Evolutionary conservation across 257 asterid genomes (phyloP), one percentile per base, ranked within the genome.

Genomic region (Striga asiatica): DNA sequence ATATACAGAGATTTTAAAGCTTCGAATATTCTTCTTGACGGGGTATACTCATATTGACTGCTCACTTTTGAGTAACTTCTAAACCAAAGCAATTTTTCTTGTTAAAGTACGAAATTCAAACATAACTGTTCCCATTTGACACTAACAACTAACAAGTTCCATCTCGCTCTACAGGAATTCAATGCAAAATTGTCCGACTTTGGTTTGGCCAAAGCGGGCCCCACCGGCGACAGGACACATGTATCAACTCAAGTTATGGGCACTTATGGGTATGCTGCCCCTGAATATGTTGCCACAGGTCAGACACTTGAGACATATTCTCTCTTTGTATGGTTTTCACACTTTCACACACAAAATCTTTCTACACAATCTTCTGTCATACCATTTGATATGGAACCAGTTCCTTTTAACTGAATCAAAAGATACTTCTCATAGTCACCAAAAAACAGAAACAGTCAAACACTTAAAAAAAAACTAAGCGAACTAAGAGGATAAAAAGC

Each of bases 281-380:
- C 98, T 2, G 98, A 91, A 69, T 91, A 91, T 48, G 95, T 91
- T 0, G 92, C 95, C 60, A 87, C 95, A 73, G 98, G 96, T 89
- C 23, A 42, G 22, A 35, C 39, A 48, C 8, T 29, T 19, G 1
- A 11, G 27, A 55, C 43, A 11, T 17, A 7, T 16, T 1, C n/a
- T n/a, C n/a, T n/a, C n/a, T n/a, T n/a, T n/a, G n/a, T n/a, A n/a
- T n/a, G n/a, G n/a, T n/a, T n/a, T n/a, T n/a, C n/a, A n/a, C n/a
- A n/a, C n/a, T n/a, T n/a, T n/a, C n/a, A n/a, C n/a, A n/a, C n/a
- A n/a, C n/a, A n/a, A n/a, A n/a, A n/a, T n/a, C n/a, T n/a, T n/a
- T n/a, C n/a, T n/a, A n/a, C n/a, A n/a, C n/a, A n/a, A n/a, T n/a
- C n/a, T n/a, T n/a, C n/a, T n/a, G n/a, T n/a, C n/a, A n/a, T n/a